phyloP scores from a whole-genome alignment of 2,329 filamentous ascomycete species.

The Fusarium udum region DNA sequence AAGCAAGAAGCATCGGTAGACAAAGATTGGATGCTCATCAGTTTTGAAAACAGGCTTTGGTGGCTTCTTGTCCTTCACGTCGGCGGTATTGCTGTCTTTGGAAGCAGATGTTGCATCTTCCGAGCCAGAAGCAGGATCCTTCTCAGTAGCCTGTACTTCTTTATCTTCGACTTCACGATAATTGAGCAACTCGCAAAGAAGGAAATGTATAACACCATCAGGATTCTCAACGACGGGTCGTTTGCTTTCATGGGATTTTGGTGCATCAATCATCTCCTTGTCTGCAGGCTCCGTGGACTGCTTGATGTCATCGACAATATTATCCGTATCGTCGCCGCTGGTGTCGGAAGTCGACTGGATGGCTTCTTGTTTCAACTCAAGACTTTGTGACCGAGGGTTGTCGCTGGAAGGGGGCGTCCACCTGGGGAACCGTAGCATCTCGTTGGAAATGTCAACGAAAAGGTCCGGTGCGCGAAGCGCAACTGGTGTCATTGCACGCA shows the following conservation, averaged over 20 bases:
- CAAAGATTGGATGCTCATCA: slow-evolving; percentile 93
- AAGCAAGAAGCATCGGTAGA: slow-evolving; percentile 94
- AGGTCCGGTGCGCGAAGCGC: slow-evolving; percentile 83
- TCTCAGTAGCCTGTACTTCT: slow-evolving; percentile 60
- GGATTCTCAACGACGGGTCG: slow-evolving; percentile 88
- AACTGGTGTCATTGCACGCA: slow-evolving; percentile 80
- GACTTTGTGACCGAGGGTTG: slow-evolving; percentile 45
- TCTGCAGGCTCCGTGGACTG: slow-evolving; percentile 67
- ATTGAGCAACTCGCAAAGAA: slow-evolving; percentile 89
- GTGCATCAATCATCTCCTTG: slow-evolving; percentile 69
- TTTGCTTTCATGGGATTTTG: slow-evolving; percentile 77
- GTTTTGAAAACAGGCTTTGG: slow-evolving; percentile 84
- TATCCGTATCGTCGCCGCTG: slow-evolving; percentile 20
- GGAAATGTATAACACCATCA: slow-evolving; percentile 93
- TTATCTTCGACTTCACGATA: slow-evolving; percentile 94
- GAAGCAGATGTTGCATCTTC: slow-evolving; percentile 45
- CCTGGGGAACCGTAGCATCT: slow-evolving; percentile 78
- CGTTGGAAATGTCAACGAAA: slow-evolving; percentile 88
- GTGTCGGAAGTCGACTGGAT: slow-evolving; percentile 30
- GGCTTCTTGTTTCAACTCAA: slow-evolving; percentile 55
- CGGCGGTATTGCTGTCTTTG: slow-evolving; percentile 44
- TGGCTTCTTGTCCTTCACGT: slow-evolving; percentile 68
- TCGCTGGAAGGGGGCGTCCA: slow-evolving; percentile 59
- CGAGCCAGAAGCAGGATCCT: slow-evolving; percentile 51
- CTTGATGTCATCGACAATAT: slow-evolving; percentile 58